Evolutionary conservation across 2,329 filamentous ascomycete genomes (phyloP), one percentile per base, ranked within the genome.

Genomic region (Aureobasidium sp.): DNA sequence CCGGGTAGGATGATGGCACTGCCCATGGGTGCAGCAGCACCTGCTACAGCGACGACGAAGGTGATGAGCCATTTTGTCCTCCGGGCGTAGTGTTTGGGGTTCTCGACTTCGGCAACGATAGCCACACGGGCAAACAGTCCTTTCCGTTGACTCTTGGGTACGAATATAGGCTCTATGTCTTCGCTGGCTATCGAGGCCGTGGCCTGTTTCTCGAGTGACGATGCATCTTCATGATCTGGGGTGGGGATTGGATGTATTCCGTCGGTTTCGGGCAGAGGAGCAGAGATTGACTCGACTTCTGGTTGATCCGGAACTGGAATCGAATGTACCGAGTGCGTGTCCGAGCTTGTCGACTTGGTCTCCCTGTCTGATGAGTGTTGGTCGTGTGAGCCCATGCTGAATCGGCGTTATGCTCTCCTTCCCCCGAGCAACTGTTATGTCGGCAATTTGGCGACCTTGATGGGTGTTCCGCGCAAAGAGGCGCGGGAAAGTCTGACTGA

Each of bases 61-160:
- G 92, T 96, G 66, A 97, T 86, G 64, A 84, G 82, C 92, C 92
- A 96, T 84, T 96, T 96, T 15, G 84, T 90, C 55, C 77, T 82
- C 37, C 84, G 82, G 12, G 81, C 77, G 71, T 96, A 96, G 56
- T 90, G 83, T 63, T 87, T 85, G 0, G 92, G 88, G 36, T 87
- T 80, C 50, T 89, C 85, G 15, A 96, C 85, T 75, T 97, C 92
- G 1, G 91, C 87, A 17, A 96, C 79, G 36, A 96, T 64, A 1
- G 88, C 79, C 13, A 95, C 78, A 41, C 82, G 82, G 1, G 85
- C 86, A 52, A 96, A 80, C 1, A 96, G 77, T 0, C 92, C 92
- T 69, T 91, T 81, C 53, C 90, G 82, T 65, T 84, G 73, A 1
- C 72, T 68, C 39, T 80, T 75, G 2, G 83, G 79, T 1, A 87